phyloP scores from a whole-genome alignment of 1,139 yeast genomes.

The Suhomyces maxii region DNA sequence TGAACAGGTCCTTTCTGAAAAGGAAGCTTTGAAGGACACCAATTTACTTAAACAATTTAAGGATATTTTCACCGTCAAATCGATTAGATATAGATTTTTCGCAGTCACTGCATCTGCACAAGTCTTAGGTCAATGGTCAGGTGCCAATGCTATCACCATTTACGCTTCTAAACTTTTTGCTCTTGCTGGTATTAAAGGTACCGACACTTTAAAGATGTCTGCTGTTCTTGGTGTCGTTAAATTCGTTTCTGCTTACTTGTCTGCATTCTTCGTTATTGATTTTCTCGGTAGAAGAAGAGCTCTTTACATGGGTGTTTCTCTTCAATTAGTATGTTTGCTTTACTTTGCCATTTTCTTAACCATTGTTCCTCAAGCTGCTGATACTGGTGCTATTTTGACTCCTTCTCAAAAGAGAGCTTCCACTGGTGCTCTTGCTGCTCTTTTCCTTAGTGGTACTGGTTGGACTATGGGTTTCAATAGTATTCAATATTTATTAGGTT shows the following conservation, averaged over 20 bases:
- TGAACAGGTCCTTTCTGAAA: slow-evolving; percentile 43
- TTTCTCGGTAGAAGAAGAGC: slow-evolving; percentile 46
- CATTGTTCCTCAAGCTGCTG: slow-evolving; percentile 47
- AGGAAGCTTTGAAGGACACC: slow-evolving; percentile 31
- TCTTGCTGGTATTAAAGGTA: slow-evolving; percentile 46
- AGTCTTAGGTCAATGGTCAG: slow-evolving; percentile 61
- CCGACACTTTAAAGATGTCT: slow-evolving; percentile 44
- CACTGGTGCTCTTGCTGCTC: slow-evolving; percentile 52
- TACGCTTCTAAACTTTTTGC: slow-evolving; percentile 54
- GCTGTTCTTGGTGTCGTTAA: slow-evolving; percentile 52
- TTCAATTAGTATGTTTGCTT: slow-evolving; percentile 31
- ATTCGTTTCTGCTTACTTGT: slow-evolving; percentile 41
- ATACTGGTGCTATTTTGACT: slow-evolving; percentile 26
- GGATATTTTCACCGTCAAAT: slow-evolving; percentile 36
- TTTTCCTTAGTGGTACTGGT: slow-evolving; percentile 55
- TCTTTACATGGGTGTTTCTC: slow-evolving; percentile 39
- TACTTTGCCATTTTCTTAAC: slow-evolving; percentile 49
- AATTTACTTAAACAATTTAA: slow-evolving; percentile 27
- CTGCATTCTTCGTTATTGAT: slow-evolving; percentile 51
- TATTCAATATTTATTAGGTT: slow-evolving; percentile 57
- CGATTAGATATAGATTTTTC: slow-evolving; percentile 47
- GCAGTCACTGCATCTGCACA: slow-evolving; percentile 45
- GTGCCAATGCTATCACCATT: slow-evolving; percentile 53
- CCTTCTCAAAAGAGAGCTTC: slow-evolving; percentile 39
- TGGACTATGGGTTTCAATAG: slow-evolving; percentile 67